Evolutionary conservation across 495 filamentous ascomycete species (phyloP).

Genomic region (Hyaloscypha hepaticicola): DNA sequence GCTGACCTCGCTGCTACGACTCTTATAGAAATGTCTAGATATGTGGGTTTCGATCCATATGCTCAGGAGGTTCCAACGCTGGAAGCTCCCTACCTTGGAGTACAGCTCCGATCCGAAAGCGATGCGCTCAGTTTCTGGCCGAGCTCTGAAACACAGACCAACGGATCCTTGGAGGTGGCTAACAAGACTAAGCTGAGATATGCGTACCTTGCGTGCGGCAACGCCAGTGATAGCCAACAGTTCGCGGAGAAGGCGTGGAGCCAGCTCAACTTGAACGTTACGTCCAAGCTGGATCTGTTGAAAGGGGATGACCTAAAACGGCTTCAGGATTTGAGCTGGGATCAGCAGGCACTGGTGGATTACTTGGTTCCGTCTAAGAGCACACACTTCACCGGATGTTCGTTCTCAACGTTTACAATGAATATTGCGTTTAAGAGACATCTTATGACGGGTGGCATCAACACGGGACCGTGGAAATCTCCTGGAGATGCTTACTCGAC

Average conservation of each 20-base stretch:
- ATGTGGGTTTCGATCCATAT: conserved; percentile 16
- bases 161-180: conserved; percentile 21
- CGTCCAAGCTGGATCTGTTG: conserved; percentile 26
- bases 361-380: conserved; percentile 28
- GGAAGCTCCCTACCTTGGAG: conserved; percentile 27
- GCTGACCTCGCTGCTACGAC: conserved; percentile 16
- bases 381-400: conserved; percentile 28
- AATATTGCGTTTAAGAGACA: conserved; percentile 30
- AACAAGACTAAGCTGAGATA: conserved; percentile 8
- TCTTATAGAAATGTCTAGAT: conserved; percentile 20
- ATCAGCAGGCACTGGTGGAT: conserved; percentile 30
- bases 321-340: conserved; percentile 19
- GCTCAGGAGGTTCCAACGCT: conserved; percentile 9
- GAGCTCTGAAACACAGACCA: conserved; percentile 21
- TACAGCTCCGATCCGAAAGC: conserved; percentile 29
- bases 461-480: conserved; percentile 24
- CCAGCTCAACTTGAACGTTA: conserved; percentile 18
- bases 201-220: conserved; percentile 28
- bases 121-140: conserved; percentile 29
- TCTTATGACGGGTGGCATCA: conserved; percentile 27
- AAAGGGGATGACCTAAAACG: conserved; percentile 17
- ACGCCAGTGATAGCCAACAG: conserved; percentile 13
- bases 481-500: conserved; percentile 26
- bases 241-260: conserved; percentile 18
- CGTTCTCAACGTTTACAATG: conserved; percentile 31